phyloP scores from a whole-genome alignment of 2,329 filamentous ascomycete species.

The Capronia americana region DNA sequence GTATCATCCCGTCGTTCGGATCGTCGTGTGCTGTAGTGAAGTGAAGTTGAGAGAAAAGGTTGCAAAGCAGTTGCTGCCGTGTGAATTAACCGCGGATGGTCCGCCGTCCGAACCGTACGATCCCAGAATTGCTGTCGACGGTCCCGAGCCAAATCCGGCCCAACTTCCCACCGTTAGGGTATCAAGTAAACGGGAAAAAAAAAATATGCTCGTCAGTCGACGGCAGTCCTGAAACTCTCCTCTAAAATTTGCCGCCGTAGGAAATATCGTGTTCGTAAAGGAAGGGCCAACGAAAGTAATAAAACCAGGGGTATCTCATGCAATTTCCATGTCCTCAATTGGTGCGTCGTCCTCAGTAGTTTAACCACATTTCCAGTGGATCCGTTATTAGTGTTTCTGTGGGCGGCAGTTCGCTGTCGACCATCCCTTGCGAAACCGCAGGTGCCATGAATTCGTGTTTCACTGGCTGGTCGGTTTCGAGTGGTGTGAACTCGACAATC shows the following conservation, averaged over 20 bases:
- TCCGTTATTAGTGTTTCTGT: constrained; percentile 34
- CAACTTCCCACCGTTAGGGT: constrained; percentile 28
- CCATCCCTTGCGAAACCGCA: constrained; percentile 29
- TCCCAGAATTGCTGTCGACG: background rate
- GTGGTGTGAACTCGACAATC: constrained; percentile 72
- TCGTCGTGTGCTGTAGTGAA: constrained; percentile 31
- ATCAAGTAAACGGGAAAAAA: constrained; percentile 28
- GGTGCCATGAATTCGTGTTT: constrained; percentile 35
- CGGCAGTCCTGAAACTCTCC: constrained; percentile 9
- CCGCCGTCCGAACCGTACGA: constrained; percentile 8
- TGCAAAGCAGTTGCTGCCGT: constrained; percentile 6
- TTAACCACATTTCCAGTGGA: constrained; percentile 41
- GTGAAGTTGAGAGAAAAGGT: constrained; percentile 16
- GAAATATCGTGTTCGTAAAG: constrained; percentile 34
- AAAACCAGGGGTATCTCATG: constrained; percentile 32
- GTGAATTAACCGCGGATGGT: background rate
- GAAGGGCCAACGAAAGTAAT: constrained; percentile 16
- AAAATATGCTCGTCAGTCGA: constrained; percentile 1
- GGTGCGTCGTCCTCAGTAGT: constrained; percentile 35
- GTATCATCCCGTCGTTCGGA: constrained; percentile 35
- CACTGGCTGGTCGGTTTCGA: constrained; percentile 49
- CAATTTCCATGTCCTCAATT: constrained; percentile 31
- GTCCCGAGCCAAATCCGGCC: constrained; percentile 1
- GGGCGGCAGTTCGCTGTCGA: constrained; percentile 36
- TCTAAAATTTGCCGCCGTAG: constrained; percentile 28